These are phyloP conservation scores for Zopfochytrium polystomum DNA, from an alignment of 371 early-diverging fungal species.

Conservation along the genomic window DNA sequence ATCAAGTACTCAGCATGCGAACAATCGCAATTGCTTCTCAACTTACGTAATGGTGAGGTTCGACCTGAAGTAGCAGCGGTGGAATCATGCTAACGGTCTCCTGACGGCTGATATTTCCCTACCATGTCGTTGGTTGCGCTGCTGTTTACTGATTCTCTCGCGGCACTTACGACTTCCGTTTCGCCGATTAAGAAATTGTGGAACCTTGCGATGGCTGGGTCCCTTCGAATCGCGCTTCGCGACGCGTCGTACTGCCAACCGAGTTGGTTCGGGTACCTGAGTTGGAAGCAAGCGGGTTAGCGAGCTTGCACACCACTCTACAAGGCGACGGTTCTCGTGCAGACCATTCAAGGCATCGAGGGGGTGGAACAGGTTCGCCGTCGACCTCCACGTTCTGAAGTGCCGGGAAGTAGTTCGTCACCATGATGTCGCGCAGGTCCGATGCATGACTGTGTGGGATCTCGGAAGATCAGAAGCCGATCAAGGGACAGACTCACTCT, in stretches of 20 bases:
- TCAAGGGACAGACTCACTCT: neutral
- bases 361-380: constrained; percentile 68
- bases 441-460: constrained; percentile 40
- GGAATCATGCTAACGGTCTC: constrained; percentile 99
- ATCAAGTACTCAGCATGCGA: no score
- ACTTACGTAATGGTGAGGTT: constrained; percentile 81
- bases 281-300: no score
- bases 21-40: no score
- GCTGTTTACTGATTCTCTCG: no score
- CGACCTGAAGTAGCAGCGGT: constrained; percentile 88
- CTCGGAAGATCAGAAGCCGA: constrained; percentile 12
- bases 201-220: constrained; percentile 71
- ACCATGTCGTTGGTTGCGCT: no score
- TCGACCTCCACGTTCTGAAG: constrained; percentile 57
- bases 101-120: constrained; percentile 95
- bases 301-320: no score
- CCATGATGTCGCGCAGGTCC: constrained; percentile 42
- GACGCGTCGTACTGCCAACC: constrained; percentile 82
- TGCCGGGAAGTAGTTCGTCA: constrained; percentile 39
- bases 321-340: no score
- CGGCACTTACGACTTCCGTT: no score
- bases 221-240: constrained; percentile 68
- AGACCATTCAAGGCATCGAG: constrained; percentile 76
- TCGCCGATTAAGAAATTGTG: constrained; percentile 92
- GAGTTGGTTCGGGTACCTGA: constrained; percentile 88